Evolutionary conservation across 2,329 filamentous ascomycete species (phyloP), one percentile per base, ranked within the genome.

Genomic region (Colletotrichum sp.): DNA sequence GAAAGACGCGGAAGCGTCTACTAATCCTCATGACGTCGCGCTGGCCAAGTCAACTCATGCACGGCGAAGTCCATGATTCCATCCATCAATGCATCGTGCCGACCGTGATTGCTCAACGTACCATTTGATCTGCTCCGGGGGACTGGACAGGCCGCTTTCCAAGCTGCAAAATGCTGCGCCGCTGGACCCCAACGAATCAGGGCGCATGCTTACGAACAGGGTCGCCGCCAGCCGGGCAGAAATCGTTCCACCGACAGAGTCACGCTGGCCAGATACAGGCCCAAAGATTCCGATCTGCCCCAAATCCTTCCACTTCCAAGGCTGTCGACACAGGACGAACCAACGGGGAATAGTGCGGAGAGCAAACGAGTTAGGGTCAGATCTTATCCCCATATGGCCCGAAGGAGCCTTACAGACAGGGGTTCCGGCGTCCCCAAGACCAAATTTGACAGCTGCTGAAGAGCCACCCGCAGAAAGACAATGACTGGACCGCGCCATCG

Each of bases 181-280:
- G 68, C 48, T 16, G 7, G 16, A 5, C 5, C 16, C 34, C 19
- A 16, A 57, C 73, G 69, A 68, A 75, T 72, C 8, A 32, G 25
- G 34, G 13, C 7, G 15, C 39, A 15, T 27, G 73, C 69, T 68
- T 48, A 75, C 69, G 55, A 75, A 72, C 22, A 36, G 30, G 39
- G 32, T 39, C 55, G 68, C 68, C 57, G 34, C 55, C 34, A 25
- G 13, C 69, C 63, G 36, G 73, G 22, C 44, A 19, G 27, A n/a
- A 63, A 72, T 72, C 69, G 55, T 75, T 68, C 73, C 52, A 75
- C 73, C 64, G 32, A 34, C 57, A 63, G 39, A 64, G 69, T 65
- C 73, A 75, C 69, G 48, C 27, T 71, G 68, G 68, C 25, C 68
- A 63, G 57, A 73, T 36, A 34, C 65, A 30, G 25, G 65, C 22